These are phyloP conservation scores for Citrus medica DNA, from an alignment of 345 rosid genomes.

Conservation along the genomic window DNA sequence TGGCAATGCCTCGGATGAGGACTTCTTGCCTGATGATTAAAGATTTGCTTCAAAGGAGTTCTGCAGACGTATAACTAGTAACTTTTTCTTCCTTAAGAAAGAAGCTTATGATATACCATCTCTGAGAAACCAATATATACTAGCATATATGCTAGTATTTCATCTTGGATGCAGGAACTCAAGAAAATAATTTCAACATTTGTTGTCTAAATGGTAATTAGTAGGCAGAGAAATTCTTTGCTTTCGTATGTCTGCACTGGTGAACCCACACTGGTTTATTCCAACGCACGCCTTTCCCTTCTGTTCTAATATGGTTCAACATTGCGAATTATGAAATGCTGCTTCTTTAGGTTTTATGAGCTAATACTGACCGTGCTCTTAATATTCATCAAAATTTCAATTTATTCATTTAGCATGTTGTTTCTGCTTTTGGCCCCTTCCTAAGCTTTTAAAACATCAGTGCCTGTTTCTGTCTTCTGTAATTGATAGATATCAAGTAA, in stretches of 20 bases:
- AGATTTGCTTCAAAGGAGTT: neutral
- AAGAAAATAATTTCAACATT: neutral
- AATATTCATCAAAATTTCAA: neutral
- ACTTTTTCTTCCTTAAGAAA: neutral
- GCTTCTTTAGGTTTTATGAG: neutral
- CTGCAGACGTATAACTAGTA: neutral
- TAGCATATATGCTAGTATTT: neutral
- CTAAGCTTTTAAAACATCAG: neutral
- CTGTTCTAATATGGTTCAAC: neutral
- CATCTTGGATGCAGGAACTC: neutral
- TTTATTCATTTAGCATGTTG: neutral
- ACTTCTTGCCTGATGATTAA: constrained; percentile 61
- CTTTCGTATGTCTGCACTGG: neutral
- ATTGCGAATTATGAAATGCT: neutral
- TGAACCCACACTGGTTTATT: neutral
- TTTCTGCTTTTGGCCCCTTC: neutral
- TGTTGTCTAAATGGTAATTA: neutral
- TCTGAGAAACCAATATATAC: neutral
- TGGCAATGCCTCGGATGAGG: constrained; percentile 69
- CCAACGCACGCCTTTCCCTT: neutral
- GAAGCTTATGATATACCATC: neutral
- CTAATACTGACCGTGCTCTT: neutral
- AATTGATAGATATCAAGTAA: neutral
- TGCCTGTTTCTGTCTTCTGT: neutral
- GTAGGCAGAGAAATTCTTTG: neutral